Conservation (phyloP, 805 yeast species). For the Ogataea pignaliae region DNA sequence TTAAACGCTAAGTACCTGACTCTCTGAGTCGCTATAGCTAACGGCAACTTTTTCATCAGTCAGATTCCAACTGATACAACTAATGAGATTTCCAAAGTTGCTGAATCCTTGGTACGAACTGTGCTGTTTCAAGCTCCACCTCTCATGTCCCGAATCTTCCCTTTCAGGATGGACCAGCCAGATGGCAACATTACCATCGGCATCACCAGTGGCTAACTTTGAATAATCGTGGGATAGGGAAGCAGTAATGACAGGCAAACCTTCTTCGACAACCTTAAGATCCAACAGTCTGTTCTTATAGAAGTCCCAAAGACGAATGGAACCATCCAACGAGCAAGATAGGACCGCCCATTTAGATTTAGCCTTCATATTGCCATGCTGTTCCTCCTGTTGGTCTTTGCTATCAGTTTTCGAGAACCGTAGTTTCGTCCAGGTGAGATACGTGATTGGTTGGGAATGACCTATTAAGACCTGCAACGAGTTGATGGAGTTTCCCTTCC, state of each 20-base stretch:
- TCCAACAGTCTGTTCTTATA: conserved; percentile 36
- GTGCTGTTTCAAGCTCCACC: conserved; percentile 7
- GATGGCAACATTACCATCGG: conserved; percentile 53
- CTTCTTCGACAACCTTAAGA: conserved; percentile 36
- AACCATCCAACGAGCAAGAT: conserved; percentile 67
- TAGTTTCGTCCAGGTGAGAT: conserved; percentile 50
- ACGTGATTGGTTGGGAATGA: conserved; percentile 55
- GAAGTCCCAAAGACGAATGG: conserved; percentile 64
- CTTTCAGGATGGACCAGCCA: conserved; percentile 37
- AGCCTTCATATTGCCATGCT: no score
- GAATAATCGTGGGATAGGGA: conserved; percentile 45
- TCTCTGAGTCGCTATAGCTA: conserved; percentile 22
- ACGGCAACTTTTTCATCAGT: conserved; percentile 22
- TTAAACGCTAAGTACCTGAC: conserved; percentile 20
- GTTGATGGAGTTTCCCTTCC: conserved; percentile 64
- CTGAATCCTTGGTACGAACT: conserved; percentile 25
- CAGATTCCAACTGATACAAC: conserved; percentile 23
- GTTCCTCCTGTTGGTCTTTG: no score
- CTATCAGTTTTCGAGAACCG: no score
- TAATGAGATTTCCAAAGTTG: conserved; percentile 12
- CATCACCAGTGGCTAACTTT: conserved; percentile 60
- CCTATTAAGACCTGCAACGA: conserved; percentile 45
- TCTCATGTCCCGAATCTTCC: not conserved
- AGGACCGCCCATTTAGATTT: conserved; percentile 30
- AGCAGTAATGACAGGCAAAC: conserved; percentile 52